Evolutionary conservation across 306 rosid genomes (phyloP).

Genomic region (Luffa aegyptiaca): DNA sequence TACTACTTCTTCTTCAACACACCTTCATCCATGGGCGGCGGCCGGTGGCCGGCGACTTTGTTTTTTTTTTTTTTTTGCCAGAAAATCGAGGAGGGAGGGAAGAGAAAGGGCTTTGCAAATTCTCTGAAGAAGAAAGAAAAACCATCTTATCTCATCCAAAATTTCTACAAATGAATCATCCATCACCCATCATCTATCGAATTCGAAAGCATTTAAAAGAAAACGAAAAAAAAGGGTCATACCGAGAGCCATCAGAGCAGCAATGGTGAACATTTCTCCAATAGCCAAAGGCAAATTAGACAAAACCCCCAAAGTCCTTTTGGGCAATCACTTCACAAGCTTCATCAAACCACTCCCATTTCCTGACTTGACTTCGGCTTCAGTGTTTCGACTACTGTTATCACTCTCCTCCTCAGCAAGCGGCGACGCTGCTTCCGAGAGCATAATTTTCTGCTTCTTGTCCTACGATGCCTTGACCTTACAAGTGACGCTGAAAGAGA

Average conservation of each 20-base stretch:
- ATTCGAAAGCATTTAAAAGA: background rate
- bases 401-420: constrained; percentile 27
- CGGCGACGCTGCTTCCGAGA: constrained; percentile 65
- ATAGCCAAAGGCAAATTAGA: constrained; percentile 90
- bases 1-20: too few relatives aligned
- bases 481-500: constrained; percentile 28
- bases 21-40: too few relatives aligned
- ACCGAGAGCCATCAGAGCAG: constrained; percentile 83
- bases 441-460: constrained; percentile 44
- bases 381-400: constrained; percentile 10
- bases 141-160: background rate
- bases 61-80: too few relatives aligned
- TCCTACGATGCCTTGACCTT: constrained; percentile 41
- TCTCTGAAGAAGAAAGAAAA: background rate
- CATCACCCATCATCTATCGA: background rate
- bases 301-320: constrained; percentile 46
- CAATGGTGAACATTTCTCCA: constrained; percentile 81
- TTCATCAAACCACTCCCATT: constrained; percentile 24
- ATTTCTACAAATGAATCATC: background rate
- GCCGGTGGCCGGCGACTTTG: too few relatives aligned
- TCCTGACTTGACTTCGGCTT: constrained; percentile 23
- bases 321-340: constrained; percentile 38
- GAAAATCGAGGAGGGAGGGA: too few relatives aligned
- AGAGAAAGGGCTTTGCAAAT: background rate
- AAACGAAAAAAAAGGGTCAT: background rate